A percentile compares a stretch with the other conserved stretches of the same genome.
These are phyloP conservation scores for Auricularia cornea DNA, from an alignment of 768 basidiomycete species.

Conservation along the genomic window DNA sequence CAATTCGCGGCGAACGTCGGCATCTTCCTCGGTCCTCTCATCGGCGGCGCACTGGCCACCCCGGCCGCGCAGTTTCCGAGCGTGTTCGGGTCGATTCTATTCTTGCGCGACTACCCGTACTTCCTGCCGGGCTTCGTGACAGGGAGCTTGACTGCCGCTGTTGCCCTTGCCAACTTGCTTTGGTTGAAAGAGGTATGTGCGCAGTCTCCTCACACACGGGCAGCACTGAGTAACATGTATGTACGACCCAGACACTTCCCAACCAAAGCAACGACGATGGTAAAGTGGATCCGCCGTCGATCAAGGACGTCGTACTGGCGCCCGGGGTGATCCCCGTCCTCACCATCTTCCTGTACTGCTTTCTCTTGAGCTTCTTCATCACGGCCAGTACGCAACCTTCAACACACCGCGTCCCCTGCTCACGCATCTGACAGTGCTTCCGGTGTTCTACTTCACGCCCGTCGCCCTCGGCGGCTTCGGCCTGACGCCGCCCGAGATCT, in stretches of 20 bases:
- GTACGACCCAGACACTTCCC: neutral
- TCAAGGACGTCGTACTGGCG: neutral
- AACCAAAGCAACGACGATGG: neutral
- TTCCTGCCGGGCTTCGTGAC: slow-evolving; percentile 34
- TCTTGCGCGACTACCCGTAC: slow-evolving; percentile 36
- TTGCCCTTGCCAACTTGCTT: neutral
- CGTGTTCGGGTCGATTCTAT: slow-evolving; percentile 25
- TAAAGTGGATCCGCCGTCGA: neutral
- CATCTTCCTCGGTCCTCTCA: slow-evolving; percentile 4
- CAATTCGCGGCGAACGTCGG: slow-evolving; percentile 4
- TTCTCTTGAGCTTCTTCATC: neutral
- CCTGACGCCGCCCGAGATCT: slow-evolving; percentile 3
- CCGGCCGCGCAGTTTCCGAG: slow-evolving; percentile 30
- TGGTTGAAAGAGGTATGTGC: neutral
- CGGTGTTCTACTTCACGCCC: slow-evolving; percentile 8
- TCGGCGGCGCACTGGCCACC: neutral
- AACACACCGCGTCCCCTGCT: neutral
- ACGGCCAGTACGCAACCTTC: neutral
- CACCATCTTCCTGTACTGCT: neutral
- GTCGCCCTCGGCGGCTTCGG: slow-evolving; percentile 7
- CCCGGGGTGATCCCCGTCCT: neutral
- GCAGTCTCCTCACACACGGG: too few relatives aligned
- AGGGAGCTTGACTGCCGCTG: slow-evolving; percentile 23
- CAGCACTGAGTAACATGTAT: too few relatives aligned
- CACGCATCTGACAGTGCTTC: neutral